Evolutionary conservation across 176 grass and related monocot genomes (phyloP).

Genomic region (Miscanthus lutarioriparius): DNA sequence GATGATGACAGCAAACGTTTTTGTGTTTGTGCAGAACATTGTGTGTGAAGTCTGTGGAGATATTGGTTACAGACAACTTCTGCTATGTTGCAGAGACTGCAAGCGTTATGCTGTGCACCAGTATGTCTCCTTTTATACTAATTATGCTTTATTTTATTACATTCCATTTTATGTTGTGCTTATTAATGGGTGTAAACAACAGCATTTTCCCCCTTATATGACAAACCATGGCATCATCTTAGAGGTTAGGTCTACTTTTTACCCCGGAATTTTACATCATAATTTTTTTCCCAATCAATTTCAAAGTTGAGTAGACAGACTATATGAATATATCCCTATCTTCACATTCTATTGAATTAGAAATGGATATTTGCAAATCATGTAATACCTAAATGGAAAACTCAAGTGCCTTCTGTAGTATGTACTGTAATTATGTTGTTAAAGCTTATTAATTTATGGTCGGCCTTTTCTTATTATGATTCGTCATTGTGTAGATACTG

Average conservation of each 20-base stretch:
- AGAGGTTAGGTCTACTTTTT: not conserved
- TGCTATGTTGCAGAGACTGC: slow-evolving; percentile 37
- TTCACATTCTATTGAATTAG: not conserved
- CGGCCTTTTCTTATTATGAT: slow-evolving; percentile 16
- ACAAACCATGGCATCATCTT: not conserved
- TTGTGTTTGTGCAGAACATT: not conserved
- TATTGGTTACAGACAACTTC: slow-evolving; percentile 36
- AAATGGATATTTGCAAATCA: not conserved
- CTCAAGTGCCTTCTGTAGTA: not conserved
- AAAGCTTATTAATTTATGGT: not conserved
- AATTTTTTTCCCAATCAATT: not conserved
- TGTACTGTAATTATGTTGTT: not conserved
- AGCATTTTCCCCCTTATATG: not conserved
- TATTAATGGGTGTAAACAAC: not conserved
- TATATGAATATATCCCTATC: not conserved
- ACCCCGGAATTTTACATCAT: not conserved
- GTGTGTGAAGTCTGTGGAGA: slow-evolving; percentile 45
- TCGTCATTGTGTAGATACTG: slow-evolving; percentile 41
- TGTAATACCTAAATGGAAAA: not conserved
- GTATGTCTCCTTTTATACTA: slow-evolving; percentile 35
- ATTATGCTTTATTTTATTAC: not conserved
- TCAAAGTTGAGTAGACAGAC: not conserved
- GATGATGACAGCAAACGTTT: not conserved
- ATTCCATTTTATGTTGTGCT: not conserved
- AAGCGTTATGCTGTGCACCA: slow-evolving; percentile 16